Conservation (phyloP, 805 yeast species). For the Yamadazyma ubonensis region DNA sequence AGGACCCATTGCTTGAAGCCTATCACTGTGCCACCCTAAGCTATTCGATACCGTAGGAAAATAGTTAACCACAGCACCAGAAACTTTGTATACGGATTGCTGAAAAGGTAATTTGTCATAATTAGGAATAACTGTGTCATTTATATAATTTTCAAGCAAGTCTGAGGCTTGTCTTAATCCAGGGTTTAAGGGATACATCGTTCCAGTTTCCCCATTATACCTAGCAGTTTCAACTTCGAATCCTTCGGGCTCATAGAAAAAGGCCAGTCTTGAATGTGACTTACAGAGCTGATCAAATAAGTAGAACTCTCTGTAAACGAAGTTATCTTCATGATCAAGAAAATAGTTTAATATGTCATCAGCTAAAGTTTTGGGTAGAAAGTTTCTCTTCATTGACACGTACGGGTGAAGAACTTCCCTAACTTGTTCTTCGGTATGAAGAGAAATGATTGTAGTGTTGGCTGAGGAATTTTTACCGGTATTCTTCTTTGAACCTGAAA, state of each 20-base stretch:
- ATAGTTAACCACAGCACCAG: constrained; percentile 54
- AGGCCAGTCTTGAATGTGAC: constrained; percentile 52
- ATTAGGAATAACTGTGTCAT: constrained; percentile 33
- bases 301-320: constrained; percentile 49
- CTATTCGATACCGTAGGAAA: constrained; percentile 50
- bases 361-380: constrained; percentile 53
- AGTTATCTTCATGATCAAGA: constrained; percentile 37
- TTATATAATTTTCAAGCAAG: constrained; percentile 39
- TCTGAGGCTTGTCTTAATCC: constrained; percentile 38
- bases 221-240: constrained; percentile 19
- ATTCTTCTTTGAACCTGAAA: no score
- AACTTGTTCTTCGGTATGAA: constrained; percentile 54
- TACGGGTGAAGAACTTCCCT: constrained; percentile 47
- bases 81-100: constrained; percentile 48
- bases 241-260: constrained; percentile 18
- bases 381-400: constrained; percentile 47
- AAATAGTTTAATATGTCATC: constrained; percentile 43
- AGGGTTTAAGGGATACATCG: constrained; percentile 33
- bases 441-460: constrained; percentile 29
- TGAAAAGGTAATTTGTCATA: constrained; percentile 39
- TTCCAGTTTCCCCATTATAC: constrained; percentile 44
- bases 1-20: constrained; percentile 71
- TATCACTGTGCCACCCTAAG: constrained; percentile 77
- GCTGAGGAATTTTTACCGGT: background rate
- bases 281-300: constrained; percentile 61